These are phyloP conservation scores for Ampelocalamus luodianensis DNA, from an alignment of 176 grass and related monocot species.

Conservation along the genomic window DNA sequence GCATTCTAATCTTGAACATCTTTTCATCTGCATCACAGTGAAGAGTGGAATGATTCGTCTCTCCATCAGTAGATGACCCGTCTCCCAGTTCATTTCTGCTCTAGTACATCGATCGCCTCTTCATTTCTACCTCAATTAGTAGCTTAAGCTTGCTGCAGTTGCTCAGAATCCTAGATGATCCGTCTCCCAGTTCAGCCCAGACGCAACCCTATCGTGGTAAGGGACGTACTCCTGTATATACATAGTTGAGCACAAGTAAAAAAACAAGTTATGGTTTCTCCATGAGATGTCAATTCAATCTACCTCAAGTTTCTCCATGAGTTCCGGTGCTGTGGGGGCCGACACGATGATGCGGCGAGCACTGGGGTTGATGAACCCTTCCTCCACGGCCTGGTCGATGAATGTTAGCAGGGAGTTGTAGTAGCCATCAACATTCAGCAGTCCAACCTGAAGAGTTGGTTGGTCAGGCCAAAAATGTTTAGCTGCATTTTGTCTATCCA, in stretches of 20 bases:
- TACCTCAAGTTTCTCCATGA: constrained; percentile 63
- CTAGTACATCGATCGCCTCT: background rate
- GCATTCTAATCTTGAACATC: background rate
- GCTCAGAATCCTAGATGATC: constrained; percentile 21
- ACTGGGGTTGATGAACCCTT: constrained; percentile 62
- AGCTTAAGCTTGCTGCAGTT: background rate
- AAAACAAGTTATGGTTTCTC: background rate
- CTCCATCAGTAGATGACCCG: too few relatives aligned
- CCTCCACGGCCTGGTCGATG: constrained; percentile 66
- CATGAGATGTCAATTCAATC: background rate
- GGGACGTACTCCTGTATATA: constrained; percentile 31
- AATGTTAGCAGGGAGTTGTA: constrained; percentile 66
- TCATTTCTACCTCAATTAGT: background rate
- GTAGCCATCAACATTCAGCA: constrained; percentile 79
- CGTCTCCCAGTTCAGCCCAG: constrained; percentile 43
- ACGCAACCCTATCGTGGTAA: constrained; percentile 44
- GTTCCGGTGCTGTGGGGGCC: constrained; percentile 42
- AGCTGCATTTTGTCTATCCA: constrained; percentile 19
- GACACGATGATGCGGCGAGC: constrained; percentile 59
- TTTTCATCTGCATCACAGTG: background rate
- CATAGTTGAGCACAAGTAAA: background rate
- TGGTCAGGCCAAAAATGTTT: background rate
- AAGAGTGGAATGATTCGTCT: background rate
- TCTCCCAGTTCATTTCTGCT: too few relatives aligned
- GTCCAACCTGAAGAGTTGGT: constrained; percentile 48